Evolutionary conservation across 1,284 basidiomycete species (phyloP).

Genomic region (Puccinia horiana): DNA sequence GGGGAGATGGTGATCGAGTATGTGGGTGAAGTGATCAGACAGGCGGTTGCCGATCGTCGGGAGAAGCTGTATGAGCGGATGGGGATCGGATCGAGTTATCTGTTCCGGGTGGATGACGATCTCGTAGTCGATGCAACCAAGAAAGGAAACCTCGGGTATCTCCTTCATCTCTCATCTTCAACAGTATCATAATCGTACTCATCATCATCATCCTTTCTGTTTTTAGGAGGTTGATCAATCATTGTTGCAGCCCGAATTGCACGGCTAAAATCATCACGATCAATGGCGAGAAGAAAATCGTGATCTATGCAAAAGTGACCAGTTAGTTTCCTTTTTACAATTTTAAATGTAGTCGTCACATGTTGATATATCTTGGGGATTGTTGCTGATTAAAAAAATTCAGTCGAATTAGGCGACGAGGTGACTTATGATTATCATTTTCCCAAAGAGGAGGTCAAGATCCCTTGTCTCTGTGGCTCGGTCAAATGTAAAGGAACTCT

Average conservation of each 20-base stretch:
- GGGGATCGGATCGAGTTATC: constrained; percentile 76
- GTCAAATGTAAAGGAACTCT: constrained; percentile 57
- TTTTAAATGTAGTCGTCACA: background rate
- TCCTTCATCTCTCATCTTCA: constrained; percentile 55
- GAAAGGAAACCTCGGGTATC: constrained; percentile 91
- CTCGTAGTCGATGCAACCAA: constrained; percentile 88
- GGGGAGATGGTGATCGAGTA: constrained; percentile 99
- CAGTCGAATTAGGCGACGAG: constrained; percentile 74
- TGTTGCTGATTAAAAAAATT: constrained; percentile 76
- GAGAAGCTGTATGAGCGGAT: constrained; percentile 95
- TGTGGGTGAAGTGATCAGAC: constrained; percentile 92
- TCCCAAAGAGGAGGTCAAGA: constrained; percentile 58
- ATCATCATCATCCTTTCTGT: constrained; percentile 9
- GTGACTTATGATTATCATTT: constrained; percentile 59
- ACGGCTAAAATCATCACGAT: constrained; percentile 98
- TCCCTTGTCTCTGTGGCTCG: constrained; percentile 61
- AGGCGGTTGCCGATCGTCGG: constrained; percentile 92
- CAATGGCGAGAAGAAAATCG: constrained; percentile 97
- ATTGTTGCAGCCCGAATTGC: constrained; percentile 96
- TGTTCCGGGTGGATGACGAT: constrained; percentile 61
- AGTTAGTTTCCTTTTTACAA: constrained; percentile 80
- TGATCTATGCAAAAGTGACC: constrained; percentile 93
- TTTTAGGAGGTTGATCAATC: constrained; percentile 88
- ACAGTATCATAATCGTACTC: background rate
- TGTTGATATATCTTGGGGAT: background rate